Evolutionary conservation across 345 rosid species (phyloP), one percentile per base, ranked within the genome.

Genomic region (Hypericum androsaemum): DNA sequence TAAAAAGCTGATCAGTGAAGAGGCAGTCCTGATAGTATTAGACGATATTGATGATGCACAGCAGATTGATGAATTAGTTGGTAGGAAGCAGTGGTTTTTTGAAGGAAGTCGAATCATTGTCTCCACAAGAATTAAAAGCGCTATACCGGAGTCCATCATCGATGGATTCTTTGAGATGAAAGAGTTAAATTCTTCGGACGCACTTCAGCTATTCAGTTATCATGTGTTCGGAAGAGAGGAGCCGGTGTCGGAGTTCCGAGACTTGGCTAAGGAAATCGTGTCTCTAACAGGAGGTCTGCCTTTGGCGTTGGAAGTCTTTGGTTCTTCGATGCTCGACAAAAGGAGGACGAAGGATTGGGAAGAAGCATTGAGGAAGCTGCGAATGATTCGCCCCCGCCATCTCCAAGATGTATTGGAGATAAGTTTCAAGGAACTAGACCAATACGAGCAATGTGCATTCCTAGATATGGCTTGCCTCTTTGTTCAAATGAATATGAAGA

Each of bases 391-490:
- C 46, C 79, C 70, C 0, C 6, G 0, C 0, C 0, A 60, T 39
- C 74, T 88, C 53, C 88, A 75, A 7, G 64, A 42, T 41, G 76
- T 76, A 41, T 47, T 88, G 1, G 53, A 41, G 14, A 66, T 84
- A 64, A 88, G 95, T 52, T 88, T 58, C 43, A 57, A 84, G 45
- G 80, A 64, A 4, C 68, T 80, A 6, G 81, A 79, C 17, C 41
- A 51, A 4, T 64, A 79, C 63, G 64, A 69, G 28, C 66, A 77
- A 69, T 48, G 54, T 14, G 60, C 76, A 38, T 88, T 84, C 54
- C 84, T 88, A 12, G 97, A 88, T 54, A 46, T 84, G 53, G 77
- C 89, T 12, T 88, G 95, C 63, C 68, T 84, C 50, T 79, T 88
- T 53, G 41, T 76, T 11, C 60, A 16, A 53, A 64, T 78, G 71